Evolutionary conservation across 2,329 filamentous ascomycete genomes (phyloP), one percentile per base, ranked within the genome.

Genomic region (Penicillium sp.): DNA sequence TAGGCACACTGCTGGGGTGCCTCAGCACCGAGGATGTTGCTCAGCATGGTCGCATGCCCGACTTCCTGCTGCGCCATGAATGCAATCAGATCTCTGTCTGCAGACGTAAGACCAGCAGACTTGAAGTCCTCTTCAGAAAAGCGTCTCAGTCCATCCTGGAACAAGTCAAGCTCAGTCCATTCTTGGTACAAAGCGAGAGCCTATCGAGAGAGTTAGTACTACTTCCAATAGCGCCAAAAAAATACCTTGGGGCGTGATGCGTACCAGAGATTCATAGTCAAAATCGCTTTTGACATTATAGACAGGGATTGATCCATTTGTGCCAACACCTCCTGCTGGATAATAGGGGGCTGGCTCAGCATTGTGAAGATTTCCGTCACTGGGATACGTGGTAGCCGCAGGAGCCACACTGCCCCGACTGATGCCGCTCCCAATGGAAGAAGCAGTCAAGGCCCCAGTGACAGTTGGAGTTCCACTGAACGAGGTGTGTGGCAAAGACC

Each of bases 141-240:
- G 0, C 72, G 78, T 0, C 78, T 79, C 3, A 93, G 74, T 10
- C 84, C 86, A 58, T 84, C 81, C 63, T 86, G 81, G 75, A 93
- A 93, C 10, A 88, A 74, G 59, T 93, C 87, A 1, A 93, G 74
- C 67, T 93, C 86, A 38, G 91, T 88, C 77, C 80, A 93, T 65
- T 93, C 87, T 55, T 89, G 84, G 59, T 91, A 90, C 0, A 91
- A 71, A 9, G 78, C 85, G 9, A 93, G 72, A 0, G 81, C 77
- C 67, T 70, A 29, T 7, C 4, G 7, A 18, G 8, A 4, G 7
- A 43, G 18, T 33, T 15, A n/a, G 15, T 33, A 23, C n/a, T n/a
- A n/a, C n/a, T n/a, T 23, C 21, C 7, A 23, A 23, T 7, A 7
- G 13, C 7, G 7, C 4, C 7, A 16, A 36, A 25, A 9, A 40